Conservation (phyloP, 2,329 filamentous ascomycete genomes). For the Botrytis squamosa region DNA sequence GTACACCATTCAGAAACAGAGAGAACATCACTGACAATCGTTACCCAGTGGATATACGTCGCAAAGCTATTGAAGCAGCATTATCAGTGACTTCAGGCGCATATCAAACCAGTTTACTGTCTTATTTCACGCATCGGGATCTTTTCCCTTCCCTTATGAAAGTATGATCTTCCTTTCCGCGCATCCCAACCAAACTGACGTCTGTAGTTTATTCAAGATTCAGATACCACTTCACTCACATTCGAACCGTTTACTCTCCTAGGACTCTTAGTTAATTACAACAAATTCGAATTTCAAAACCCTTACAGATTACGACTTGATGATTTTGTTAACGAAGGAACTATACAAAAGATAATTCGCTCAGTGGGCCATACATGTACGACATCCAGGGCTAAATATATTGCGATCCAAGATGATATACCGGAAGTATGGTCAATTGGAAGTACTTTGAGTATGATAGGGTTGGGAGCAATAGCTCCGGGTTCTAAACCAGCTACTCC, state of each 20-base stretch:
- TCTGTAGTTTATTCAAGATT: conserved; percentile 74
- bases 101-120: conserved; percentile 90
- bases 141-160: conserved; percentile 94
- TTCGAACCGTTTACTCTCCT: conserved; percentile 79
- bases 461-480: conserved; percentile 72
- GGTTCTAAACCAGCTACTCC: conserved; percentile 62
- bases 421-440: conserved; percentile 86
- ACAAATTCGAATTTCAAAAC: conserved; percentile 98
- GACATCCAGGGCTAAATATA: conserved; percentile 68
- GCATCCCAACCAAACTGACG: conserved; percentile 21
- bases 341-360: conserved; percentile 77
- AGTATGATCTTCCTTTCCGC: conserved; percentile 49
- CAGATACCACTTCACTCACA: conserved; percentile 60
- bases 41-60: conserved; percentile 65
- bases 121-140: conserved; percentile 92
- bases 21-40: conserved; percentile 33
- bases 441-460: conserved; percentile 79
- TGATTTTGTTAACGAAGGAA: conserved; percentile 90
- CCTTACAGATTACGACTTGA: conserved; percentile 89
- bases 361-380: conserved; percentile 73
- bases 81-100: conserved; percentile 87
- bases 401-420: conserved; percentile 84
- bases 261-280: conserved; percentile 91
- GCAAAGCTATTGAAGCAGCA: conserved; percentile 77
- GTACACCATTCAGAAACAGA: conserved; percentile 38